Evolutionary conservation across 2,329 filamentous ascomycete genomes (phyloP).

Genomic region (Stagonosporopsis rhizophila): DNA sequence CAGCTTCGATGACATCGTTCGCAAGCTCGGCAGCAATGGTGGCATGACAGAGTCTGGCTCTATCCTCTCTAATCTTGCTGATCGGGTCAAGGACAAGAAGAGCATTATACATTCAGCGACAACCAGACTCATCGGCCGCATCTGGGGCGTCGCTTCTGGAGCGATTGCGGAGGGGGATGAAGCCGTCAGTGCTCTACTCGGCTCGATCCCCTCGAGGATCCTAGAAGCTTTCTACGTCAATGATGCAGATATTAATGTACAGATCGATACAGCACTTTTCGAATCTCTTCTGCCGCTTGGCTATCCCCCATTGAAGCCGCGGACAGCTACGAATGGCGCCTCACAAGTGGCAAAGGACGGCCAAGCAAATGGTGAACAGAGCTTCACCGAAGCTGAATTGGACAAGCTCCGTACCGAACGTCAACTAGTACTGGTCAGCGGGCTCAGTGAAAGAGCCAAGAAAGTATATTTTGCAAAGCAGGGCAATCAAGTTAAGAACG

Average conservation of each 20-base stretch:
- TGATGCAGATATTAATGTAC: constrained; percentile 81
- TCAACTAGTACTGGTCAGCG: constrained; percentile 80
- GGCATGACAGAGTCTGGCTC: constrained; percentile 78
- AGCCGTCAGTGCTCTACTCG: constrained; percentile 74
- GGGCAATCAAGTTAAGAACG: constrained; percentile 75
- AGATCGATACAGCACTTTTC: constrained; percentile 84
- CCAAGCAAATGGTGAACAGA: constrained; percentile 56
- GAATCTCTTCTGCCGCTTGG: constrained; percentile 89
- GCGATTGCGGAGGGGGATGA: constrained; percentile 87
- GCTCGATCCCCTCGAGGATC: constrained; percentile 82
- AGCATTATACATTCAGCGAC: constrained; percentile 82
- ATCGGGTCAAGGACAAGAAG: constrained; percentile 87
- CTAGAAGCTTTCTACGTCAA: constrained; percentile 91
- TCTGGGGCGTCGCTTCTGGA: constrained; percentile 92
- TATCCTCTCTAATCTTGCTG: constrained; percentile 80
- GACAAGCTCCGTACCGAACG: constrained; percentile 84
- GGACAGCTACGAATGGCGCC: constrained; percentile 57
- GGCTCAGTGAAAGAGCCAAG: constrained; percentile 78
- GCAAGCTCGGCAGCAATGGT: constrained; percentile 79
- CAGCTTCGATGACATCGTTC: constrained; percentile 78
- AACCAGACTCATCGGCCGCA: constrained; percentile 80
- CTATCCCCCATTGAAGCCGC: constrained; percentile 75
- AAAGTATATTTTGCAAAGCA: constrained; percentile 90
- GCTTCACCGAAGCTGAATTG: constrained; percentile 62
- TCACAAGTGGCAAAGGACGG: constrained; percentile 69